Evolutionary conservation across 345 rosid species (phyloP).

Genomic region (Kernera saxatilis): DNA sequence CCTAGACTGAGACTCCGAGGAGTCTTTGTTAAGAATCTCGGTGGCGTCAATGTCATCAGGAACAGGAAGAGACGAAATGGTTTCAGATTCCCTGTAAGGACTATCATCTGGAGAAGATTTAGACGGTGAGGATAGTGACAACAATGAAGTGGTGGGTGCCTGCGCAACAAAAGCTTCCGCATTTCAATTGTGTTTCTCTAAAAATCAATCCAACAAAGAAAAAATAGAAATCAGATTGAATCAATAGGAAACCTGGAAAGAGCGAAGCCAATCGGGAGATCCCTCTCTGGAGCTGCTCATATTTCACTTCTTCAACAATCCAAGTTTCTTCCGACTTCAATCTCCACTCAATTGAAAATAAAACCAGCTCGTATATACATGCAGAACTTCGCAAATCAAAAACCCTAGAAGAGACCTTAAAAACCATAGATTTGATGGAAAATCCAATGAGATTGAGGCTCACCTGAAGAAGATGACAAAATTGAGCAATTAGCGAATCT

Average conservation of each 20-base stretch:
- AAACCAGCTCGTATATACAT: background rate
- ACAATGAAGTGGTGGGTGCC: conserved; percentile 49
- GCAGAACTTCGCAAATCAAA: background rate
- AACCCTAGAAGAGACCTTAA: conserved; percentile 11
- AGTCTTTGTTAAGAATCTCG: conserved; percentile 2
- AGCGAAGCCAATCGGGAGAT: conserved; percentile 82
- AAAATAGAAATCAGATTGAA: background rate
- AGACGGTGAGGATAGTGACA: conserved; percentile 56
- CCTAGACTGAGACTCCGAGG: conserved; percentile 12
- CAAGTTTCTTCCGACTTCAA: conserved; percentile 1
- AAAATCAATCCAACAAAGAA: background rate
- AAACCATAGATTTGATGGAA: background rate
- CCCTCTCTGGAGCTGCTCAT: conserved; percentile 71
- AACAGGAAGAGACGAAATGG: conserved; percentile 25
- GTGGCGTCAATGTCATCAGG: conserved; percentile 15
- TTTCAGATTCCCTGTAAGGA: conserved; percentile 28
- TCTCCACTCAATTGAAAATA: background rate
- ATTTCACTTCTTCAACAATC: conserved; percentile 8
- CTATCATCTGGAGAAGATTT: conserved; percentile 39
- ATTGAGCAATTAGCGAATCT: background rate
- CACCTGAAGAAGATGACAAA: background rate
- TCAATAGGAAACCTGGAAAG: conserved; percentile 47
- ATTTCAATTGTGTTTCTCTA: background rate
- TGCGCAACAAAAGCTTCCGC: conserved; percentile 24
- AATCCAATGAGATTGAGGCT: background rate